Percentiles rank a stretch among this genome's conserved stretches.
These are phyloP conservation scores for Cucurbita moschata DNA, from an alignment of 306 rosid genomes.

Conservation along the genomic window DNA sequence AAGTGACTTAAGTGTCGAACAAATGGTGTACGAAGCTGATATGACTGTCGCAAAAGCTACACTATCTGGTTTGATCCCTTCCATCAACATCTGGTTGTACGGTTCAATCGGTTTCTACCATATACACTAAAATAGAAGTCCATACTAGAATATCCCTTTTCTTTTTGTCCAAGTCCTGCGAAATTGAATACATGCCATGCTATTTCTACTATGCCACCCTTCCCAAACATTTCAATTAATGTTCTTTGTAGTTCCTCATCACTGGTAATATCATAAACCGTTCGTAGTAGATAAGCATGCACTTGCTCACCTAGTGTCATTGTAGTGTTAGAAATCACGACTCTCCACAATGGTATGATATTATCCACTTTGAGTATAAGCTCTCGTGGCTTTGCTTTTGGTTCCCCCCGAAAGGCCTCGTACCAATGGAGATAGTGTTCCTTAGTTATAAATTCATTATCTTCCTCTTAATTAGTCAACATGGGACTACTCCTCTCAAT, in stretches of 20 bases:
- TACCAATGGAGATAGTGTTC: too few species aligned
- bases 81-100: constrained; percentile 42
- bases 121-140: constrained; percentile 71
- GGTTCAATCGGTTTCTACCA: constrained; percentile 48
- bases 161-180: constrained; percentile 26
- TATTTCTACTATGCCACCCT: constrained; percentile 48
- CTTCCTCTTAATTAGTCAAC: too few species aligned
- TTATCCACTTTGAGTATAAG: too few species aligned
- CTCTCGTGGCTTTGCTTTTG: too few species aligned
- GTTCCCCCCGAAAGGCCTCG: too few species aligned
- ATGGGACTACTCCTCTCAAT: too few species aligned
- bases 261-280: constrained; percentile 16
- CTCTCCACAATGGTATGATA: too few species aligned
- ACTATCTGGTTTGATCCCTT: constrained; percentile 52
- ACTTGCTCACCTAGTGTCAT: constrained; percentile 52
- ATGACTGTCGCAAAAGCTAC: constrained; percentile 55
- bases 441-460: too few species aligned
- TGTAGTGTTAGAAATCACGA: neutral
- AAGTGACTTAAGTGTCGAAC: too few species aligned
- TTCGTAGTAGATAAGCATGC: constrained; percentile 38
- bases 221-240: constrained; percentile 67
- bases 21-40: constrained; percentile 32
- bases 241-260: constrained; percentile 58
- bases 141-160: constrained; percentile 48
- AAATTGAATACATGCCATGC: constrained; percentile 42